Percentiles rank a stretch among this genome's conserved stretches.
These are phyloP conservation scores for Anthoceros angustus DNA, from an alignment of 225 moss, liverwort and hornwort species.

Conservation along the genomic window DNA sequence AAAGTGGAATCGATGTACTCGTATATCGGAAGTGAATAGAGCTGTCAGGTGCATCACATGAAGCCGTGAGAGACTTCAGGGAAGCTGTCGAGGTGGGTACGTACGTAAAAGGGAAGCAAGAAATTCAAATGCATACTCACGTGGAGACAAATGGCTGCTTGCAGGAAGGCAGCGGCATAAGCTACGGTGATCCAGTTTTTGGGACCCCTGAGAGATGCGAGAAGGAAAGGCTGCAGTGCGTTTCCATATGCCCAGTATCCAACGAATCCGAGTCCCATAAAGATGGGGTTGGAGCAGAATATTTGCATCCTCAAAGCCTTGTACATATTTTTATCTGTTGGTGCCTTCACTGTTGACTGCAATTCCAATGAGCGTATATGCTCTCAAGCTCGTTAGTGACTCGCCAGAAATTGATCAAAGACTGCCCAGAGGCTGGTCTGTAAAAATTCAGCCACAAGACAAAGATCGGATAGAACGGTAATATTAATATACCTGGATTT, in stretches of 20 bases:
- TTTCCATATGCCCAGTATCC: conserved; percentile 44
- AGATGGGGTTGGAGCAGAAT: conserved; percentile 20
- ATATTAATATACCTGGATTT: conserved; percentile 22
- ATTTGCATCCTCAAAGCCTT: conserved; percentile 32
- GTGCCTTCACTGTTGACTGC: conserved; percentile 33
- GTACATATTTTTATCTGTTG: conserved; percentile 22
- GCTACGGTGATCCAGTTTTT: conserved; percentile 17
- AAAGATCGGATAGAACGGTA: background rate
- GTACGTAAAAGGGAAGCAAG: background rate
- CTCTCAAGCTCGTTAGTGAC: too few species aligned
- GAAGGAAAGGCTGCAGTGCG: conserved; percentile 11
- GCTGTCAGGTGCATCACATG: conserved; percentile 8
- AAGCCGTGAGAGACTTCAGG: background rate
- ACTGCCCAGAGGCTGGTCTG: too few species aligned
- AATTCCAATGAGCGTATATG: background rate
- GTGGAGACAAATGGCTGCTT: conserved; percentile 17
- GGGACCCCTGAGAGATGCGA: conserved; percentile 21
- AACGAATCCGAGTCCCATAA: conserved; percentile 23
- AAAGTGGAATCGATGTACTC: conserved; percentile 35
- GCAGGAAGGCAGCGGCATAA: conserved; percentile 29
- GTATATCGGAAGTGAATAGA: conserved; percentile 26
- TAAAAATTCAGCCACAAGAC: background rate
- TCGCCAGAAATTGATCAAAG: too few species aligned
- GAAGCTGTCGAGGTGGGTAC: background rate
- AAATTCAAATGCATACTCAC: conserved; percentile 12